Evolutionary conservation across 768 basidiomycete genomes (phyloP).

Genomic region (Hygrophorus russula): DNA sequence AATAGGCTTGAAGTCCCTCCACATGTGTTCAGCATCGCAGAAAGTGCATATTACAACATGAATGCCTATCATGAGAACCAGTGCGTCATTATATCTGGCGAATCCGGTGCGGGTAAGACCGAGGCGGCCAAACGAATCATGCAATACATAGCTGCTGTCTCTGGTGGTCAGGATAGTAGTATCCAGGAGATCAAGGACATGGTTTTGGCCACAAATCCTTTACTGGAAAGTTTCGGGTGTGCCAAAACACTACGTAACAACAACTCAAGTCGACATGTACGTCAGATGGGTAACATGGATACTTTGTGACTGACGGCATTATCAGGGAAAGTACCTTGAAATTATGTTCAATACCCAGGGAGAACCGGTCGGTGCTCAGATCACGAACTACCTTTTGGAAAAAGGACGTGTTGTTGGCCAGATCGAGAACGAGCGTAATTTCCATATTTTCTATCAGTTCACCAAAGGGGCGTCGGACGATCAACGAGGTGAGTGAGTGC

Average conservation of each 20-base stretch:
- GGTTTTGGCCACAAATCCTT: conserved; percentile 96
- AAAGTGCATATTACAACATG: conserved; percentile 98
- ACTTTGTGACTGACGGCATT: conserved; percentile 2
- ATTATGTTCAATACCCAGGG: conserved; percentile 96
- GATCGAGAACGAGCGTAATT: conserved; percentile 91
- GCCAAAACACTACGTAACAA: conserved; percentile 98
- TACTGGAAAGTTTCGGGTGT: conserved; percentile 97
- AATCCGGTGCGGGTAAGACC: conserved; percentile 98
- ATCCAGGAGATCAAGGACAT: conserved; percentile 99
- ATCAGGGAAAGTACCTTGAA: conserved; percentile 94
- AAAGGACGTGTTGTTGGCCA: conserved; percentile 96
- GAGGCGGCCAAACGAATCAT: conserved; percentile 99
- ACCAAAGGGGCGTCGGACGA: conserved; percentile 88
- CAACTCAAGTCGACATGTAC: conserved; percentile 94
- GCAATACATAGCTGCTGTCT: conserved; percentile 98
- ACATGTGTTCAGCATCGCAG: conserved; percentile 96
- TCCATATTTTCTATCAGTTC: conserved; percentile 99
- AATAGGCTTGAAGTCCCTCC: conserved; percentile 97
- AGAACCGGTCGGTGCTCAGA: conserved; percentile 94
- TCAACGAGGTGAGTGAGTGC: conserved; percentile 58
- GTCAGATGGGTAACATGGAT: conserved; percentile 18
- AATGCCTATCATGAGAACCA: conserved; percentile 99
- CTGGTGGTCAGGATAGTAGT: conserved; percentile 76
- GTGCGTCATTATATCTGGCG: conserved; percentile 98
- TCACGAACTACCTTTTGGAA: conserved; percentile 96